A percentile compares a stretch with the other conserved stretches of the same genome.
These are phyloP conservation scores for Erysiphe neolycopersici DNA, from an alignment of 2,329 filamentous ascomycete species.

Conservation along the genomic window DNA sequence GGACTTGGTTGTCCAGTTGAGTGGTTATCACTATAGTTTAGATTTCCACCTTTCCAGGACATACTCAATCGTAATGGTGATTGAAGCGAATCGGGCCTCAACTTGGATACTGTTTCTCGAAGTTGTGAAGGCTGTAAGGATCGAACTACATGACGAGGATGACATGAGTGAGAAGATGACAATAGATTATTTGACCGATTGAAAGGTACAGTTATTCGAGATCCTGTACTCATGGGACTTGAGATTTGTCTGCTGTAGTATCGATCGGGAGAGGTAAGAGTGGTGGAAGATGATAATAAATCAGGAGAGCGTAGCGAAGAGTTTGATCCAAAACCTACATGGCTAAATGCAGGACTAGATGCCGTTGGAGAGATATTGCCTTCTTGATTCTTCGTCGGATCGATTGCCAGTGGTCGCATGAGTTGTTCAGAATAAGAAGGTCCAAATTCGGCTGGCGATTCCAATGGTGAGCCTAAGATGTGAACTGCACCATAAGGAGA, in stretches of 20 bases:
- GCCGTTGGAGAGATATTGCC: slow-evolving; percentile 40
- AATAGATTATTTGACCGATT: slow-evolving; percentile 23
- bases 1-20: slow-evolving; percentile 21
- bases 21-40: slow-evolving; percentile 25
- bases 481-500: slow-evolving; percentile 32
- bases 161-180: slow-evolving; percentile 18
- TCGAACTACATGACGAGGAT: slow-evolving; percentile 20
- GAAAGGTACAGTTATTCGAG: slow-evolving; percentile 25
- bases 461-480: slow-evolving; percentile 13
- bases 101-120: slow-evolving; percentile 27
- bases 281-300: slow-evolving; percentile 26
- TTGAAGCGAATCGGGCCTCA: slow-evolving; percentile 29
- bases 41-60: slow-evolving; percentile 33
- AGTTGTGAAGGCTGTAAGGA: slow-evolving; percentile 31
- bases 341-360: slow-evolving; percentile 39
- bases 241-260: slow-evolving; percentile 24
- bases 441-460: slow-evolving; percentile 13
- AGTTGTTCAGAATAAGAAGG: slow-evolving; percentile 27
- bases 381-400: slow-evolving; percentile 34
- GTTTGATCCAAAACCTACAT: slow-evolving; percentile 34
- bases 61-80: slow-evolving; percentile 31
- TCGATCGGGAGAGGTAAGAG: slow-evolving; percentile 25
- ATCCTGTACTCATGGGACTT: slow-evolving; percentile 20
- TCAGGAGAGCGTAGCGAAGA: slow-evolving; percentile 24
- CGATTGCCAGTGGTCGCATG: slow-evolving; percentile 37